Evolutionary conservation across 1,284 basidiomycete genomes (phyloP).

Genomic region (Apiotrichum mycotoxinovorans): DNA sequence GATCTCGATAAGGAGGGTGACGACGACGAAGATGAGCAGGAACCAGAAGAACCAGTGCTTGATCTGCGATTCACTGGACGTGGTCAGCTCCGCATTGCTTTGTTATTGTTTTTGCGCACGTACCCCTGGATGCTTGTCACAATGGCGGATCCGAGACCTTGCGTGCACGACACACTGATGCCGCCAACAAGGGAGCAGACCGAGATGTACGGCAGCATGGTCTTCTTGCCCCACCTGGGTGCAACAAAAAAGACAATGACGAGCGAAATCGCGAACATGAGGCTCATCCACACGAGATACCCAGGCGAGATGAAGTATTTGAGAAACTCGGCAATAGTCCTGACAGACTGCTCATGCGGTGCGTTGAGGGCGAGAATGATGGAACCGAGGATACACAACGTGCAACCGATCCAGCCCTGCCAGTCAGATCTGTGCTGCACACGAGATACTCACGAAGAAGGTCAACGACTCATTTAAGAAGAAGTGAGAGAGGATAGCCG

Average conservation of each 20-base stretch:
- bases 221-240: constrained; percentile 76
- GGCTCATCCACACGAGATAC: constrained; percentile 69
- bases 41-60: constrained; percentile 78
- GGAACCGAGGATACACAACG: constrained; percentile 77
- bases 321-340: constrained; percentile 75
- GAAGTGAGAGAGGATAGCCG: constrained; percentile 86
- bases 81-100: neutral
- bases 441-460: constrained; percentile 26
- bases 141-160: constrained; percentile 87
- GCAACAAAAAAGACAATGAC: constrained; percentile 44
- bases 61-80: constrained; percentile 45
- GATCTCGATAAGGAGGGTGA: constrained; percentile 66
- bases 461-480: constrained; percentile 87
- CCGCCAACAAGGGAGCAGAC: constrained; percentile 97
- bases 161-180: constrained; percentile 91
- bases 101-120: constrained; percentile 48
- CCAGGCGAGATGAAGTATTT: constrained; percentile 79
- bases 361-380: constrained; percentile 62
- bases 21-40: constrained; percentile 73
- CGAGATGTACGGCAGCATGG: constrained; percentile 92
- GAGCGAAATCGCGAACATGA: constrained; percentile 34
- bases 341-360: constrained; percentile 73
- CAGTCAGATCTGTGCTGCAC: neutral
- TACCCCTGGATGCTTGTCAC: constrained; percentile 78
- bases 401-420: constrained; percentile 84